Percentiles rank a stretch among this genome's conserved stretches.
Conservation (phyloP, 1,139 yeast genomes). For the Candida neerlandica region DNA sequence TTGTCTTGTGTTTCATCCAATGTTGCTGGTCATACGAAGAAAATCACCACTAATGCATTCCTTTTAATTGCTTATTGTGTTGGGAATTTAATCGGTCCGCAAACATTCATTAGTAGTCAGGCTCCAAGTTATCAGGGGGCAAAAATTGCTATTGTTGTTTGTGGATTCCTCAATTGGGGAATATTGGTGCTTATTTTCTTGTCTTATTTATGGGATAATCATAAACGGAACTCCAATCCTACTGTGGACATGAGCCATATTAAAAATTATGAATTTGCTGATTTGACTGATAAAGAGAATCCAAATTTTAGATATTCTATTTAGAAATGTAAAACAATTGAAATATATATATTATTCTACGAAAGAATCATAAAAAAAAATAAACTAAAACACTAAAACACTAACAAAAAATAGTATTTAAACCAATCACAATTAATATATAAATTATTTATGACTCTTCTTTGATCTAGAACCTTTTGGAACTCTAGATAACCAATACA, state of each 20-base stretch:
- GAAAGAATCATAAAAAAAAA: too few species aligned
- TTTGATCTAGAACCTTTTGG: conserved; percentile 48
- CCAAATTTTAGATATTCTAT: conserved; percentile 57
- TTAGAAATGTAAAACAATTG: background rate
- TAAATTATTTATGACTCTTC: conserved; percentile 15
- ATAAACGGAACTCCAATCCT: conserved; percentile 24
- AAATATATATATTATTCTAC: background rate
- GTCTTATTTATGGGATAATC: conserved; percentile 32
- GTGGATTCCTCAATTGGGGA: conserved; percentile 27
- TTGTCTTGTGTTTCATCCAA: conserved; percentile 55
- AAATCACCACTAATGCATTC: conserved; percentile 59
- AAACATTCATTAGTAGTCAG: conserved; percentile 55
- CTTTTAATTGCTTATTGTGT: conserved; percentile 64
- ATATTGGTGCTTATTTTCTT: conserved; percentile 26
- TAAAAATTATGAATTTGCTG: conserved; percentile 62
- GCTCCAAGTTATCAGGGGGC: conserved; percentile 58
- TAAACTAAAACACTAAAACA: background rate
- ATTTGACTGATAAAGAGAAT: conserved; percentile 68
- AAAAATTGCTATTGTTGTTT: conserved; percentile 37
- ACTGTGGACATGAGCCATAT: conserved; percentile 22
- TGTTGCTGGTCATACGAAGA: conserved; percentile 73
- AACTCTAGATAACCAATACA: conserved; percentile 79
- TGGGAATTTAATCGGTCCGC: conserved; percentile 75
- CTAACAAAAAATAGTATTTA: background rate
- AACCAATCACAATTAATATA: conserved; percentile 14